Conservation (phyloP, 495 filamentous ascomycete genomes). For the Xylaria bambusicola region DNA sequence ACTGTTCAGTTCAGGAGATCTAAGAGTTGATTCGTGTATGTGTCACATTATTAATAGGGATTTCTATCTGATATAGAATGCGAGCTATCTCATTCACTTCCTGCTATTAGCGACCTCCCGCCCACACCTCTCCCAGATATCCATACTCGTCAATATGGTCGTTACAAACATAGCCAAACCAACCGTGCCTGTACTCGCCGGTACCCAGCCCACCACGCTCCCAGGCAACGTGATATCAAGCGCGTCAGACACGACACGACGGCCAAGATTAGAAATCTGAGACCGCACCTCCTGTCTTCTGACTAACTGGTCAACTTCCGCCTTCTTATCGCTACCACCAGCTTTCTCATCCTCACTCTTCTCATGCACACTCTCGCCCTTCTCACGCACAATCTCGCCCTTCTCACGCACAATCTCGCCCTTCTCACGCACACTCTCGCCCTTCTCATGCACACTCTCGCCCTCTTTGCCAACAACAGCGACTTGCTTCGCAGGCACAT, state of each 20-base stretch:
- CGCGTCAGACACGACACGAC: constrained; percentile 52
- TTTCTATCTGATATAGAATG: too few relatives aligned
- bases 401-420: not conserved
- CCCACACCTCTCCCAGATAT: constrained; percentile 59
- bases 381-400: not conserved
- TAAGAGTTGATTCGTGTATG: not conserved
- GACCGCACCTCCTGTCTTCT: constrained; percentile 18
- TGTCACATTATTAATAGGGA: not conserved
- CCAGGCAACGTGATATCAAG: constrained; percentile 62
- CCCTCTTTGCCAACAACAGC: not conserved
- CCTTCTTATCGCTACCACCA: constrained; percentile 13
- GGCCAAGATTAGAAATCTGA: constrained; percentile 31
- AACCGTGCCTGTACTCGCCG: constrained; percentile 44
- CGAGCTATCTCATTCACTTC: not conserved
- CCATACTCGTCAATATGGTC: constrained; percentile 56
- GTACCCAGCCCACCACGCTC: constrained; percentile 56
- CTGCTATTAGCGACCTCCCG: constrained; percentile 27
- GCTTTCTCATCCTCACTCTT: constrained; percentile 9
- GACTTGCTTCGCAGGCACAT: not conserved
- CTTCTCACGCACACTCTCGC: not conserved
- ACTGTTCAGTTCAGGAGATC: not conserved
- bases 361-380: not conserved
- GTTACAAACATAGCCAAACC: constrained; percentile 58
- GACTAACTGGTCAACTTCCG: not conserved
- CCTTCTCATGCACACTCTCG: not conserved